A percentile compares a stretch with the other conserved stretches of the same genome.
Conservation (phyloP, 257 asterid genomes). For the Cinchona pubescens region DNA sequence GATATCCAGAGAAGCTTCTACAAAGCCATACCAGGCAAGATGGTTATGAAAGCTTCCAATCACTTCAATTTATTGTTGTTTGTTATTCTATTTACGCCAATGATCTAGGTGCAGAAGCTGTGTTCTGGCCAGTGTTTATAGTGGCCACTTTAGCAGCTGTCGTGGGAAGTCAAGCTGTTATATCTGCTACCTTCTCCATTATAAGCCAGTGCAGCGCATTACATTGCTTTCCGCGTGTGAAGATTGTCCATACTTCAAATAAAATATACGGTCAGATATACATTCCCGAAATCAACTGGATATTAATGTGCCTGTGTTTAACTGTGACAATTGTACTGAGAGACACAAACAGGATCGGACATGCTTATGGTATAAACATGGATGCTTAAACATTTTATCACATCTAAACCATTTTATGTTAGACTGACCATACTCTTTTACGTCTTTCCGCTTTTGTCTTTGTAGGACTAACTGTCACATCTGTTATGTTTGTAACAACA, state of each 20-base stretch:
- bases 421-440: neutral
- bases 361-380: conserved; percentile 31
- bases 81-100: conserved; percentile 1
- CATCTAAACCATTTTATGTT: neutral
- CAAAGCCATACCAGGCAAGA: conserved; percentile 36
- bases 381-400: neutral
- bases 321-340: conserved; percentile 28
- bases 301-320: conserved; percentile 30
- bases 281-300: conserved; percentile 39
- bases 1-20: conserved; percentile 33
- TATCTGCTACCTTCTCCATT: conserved; percentile 36
- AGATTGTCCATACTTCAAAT: conserved; percentile 30
- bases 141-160: conserved; percentile 37
- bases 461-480: conserved; percentile 33
- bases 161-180: conserved; percentile 40
- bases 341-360: conserved; percentile 30
- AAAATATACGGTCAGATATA: conserved; percentile 35
- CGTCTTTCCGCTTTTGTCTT: neutral
- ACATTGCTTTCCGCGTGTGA: conserved; percentile 35
- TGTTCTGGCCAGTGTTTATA: conserved; percentile 36
- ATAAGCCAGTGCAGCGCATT: conserved; percentile 36
- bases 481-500: conserved; percentile 41
- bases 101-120: conserved; percentile 20
- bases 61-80: neutral
- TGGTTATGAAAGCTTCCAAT: neutral